Evolutionary conservation across 2,329 filamentous ascomycete species (phyloP).

Genomic region (Neocucurbitaria cava): DNA sequence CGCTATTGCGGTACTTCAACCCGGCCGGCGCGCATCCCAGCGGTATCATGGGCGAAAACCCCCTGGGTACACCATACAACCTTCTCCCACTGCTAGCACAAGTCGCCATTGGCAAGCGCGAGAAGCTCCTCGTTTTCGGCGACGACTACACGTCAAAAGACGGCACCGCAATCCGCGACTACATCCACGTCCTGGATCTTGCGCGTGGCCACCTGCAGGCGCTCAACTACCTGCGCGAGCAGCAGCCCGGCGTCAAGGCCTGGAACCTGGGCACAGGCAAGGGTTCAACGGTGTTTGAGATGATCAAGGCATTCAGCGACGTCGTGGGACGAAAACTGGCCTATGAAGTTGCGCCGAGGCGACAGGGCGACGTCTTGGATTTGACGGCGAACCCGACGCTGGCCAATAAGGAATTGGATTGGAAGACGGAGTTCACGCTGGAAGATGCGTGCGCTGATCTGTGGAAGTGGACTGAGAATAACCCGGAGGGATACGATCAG

Average conservation of each 20-base stretch:
- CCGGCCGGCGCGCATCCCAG: conserved; percentile 92
- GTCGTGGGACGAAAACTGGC: conserved; percentile 85
- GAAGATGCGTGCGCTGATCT: conserved; percentile 93
- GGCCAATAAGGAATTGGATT: conserved; percentile 86
- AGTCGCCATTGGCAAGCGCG: conserved; percentile 92
- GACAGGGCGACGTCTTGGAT: conserved; percentile 90
- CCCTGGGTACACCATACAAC: conserved; percentile 94
- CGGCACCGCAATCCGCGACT: conserved; percentile 94
- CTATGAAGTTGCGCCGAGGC: conserved; percentile 83
- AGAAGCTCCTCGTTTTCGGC: conserved; percentile 93
- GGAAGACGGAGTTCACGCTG: conserved; percentile 89
- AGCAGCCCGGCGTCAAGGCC: conserved; percentile 87
- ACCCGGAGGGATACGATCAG: conserved; percentile 93
- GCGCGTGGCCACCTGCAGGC: conserved; percentile 86
- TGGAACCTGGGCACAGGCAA: conserved; percentile 97
- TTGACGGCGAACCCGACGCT: conserved; percentile 89
- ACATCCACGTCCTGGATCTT: conserved; percentile 95
- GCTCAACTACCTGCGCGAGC: conserved; percentile 83
- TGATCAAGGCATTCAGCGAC: conserved; percentile 90
- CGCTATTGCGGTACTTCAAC: conserved; percentile 96
- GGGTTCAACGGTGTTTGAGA: conserved; percentile 95
- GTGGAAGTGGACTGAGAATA: conserved; percentile 97
- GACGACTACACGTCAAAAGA: conserved; percentile 91
- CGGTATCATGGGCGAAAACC: conserved; percentile 98
- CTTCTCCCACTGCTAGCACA: conserved; percentile 91